Evolutionary conservation across 2,329 filamentous ascomycete species (phyloP).

Genomic region (Triangularia setosa): DNA sequence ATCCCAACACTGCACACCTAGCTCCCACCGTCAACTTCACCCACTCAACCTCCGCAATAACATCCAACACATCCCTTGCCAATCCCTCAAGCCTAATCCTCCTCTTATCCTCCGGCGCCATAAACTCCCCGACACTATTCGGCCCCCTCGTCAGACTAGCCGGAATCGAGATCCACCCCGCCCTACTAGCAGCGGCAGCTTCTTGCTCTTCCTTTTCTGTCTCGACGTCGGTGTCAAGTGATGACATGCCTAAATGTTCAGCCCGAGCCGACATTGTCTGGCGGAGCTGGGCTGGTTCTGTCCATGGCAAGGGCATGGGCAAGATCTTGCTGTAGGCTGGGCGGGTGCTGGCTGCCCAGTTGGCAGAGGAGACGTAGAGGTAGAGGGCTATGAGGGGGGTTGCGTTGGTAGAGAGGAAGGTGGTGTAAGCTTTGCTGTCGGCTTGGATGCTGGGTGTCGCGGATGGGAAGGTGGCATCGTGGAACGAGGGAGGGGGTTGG

Average conservation of each 20-base stretch:
- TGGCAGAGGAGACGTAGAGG: constrained; percentile 84
- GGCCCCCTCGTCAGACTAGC: constrained; percentile 53
- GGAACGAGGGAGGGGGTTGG: constrained; percentile 28
- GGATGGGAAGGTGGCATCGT: constrained; percentile 36
- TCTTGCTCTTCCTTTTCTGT: constrained; percentile 14
- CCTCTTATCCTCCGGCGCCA: constrained; percentile 67
- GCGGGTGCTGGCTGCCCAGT: constrained; percentile 74
- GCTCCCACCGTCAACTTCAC: constrained; percentile 38
- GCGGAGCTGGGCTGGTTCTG: constrained; percentile 70
- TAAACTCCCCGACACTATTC: constrained; percentile 52
- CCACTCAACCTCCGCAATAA: constrained; percentile 56
- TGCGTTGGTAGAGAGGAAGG: constrained; percentile 72
- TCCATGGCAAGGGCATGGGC: constrained; percentile 84
- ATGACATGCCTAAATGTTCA: constrained; percentile 64
- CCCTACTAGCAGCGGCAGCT: constrained; percentile 32
- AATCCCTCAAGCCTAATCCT: constrained; percentile 74
- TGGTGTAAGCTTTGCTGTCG: constrained; percentile 51
- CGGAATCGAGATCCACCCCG: constrained; percentile 34
- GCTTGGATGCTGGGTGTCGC: constrained; percentile 34
- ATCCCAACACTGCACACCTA: constrained; percentile 76
- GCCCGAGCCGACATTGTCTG: constrained; percentile 67
- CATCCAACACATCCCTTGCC: constrained; percentile 66
- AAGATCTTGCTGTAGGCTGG: constrained; percentile 78
- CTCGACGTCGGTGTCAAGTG: constrained; percentile 54
- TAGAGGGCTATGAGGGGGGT: constrained; percentile 77